A percentile compares a stretch with the other conserved stretches of the same genome.
Conservation (phyloP, 2,329 filamentous ascomycete genomes). For the Talaromyces piceae region DNA sequence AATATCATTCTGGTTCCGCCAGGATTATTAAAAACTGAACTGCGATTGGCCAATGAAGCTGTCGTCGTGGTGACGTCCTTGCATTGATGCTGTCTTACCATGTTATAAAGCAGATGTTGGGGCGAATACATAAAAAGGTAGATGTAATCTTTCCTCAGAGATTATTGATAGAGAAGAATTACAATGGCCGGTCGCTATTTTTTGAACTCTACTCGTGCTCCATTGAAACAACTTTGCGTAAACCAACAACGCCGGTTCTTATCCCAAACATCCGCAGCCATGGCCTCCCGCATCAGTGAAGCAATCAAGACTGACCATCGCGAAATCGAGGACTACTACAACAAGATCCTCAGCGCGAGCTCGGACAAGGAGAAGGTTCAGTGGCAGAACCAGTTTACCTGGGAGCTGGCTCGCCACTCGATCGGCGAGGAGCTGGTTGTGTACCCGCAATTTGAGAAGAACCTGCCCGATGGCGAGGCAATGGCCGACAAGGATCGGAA, state of each 20-base stretch:
- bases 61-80: too few relatives aligned
- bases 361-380: slow-evolving; percentile 36
- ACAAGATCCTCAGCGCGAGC: slow-evolving; percentile 36
- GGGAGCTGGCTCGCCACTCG: slow-evolving; percentile 47
- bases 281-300: slow-evolving; percentile 21
- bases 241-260: not conserved
- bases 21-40: too few relatives aligned
- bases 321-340: slow-evolving; percentile 36
- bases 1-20: too few relatives aligned
- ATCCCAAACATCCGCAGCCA: not conserved
- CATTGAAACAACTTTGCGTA: too few relatives aligned
- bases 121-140: too few relatives aligned
- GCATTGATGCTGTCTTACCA: too few relatives aligned
- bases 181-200: too few relatives aligned
- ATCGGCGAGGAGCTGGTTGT: slow-evolving; percentile 48
- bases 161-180: too few relatives aligned
- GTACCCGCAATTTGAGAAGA: slow-evolving; percentile 48
- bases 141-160: too few relatives aligned
- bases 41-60: too few relatives aligned
- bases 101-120: too few relatives aligned
- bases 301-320: slow-evolving; percentile 37
- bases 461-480: slow-evolving; percentile 37
- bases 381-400: slow-evolving; percentile 46
- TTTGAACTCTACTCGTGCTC: too few relatives aligned
- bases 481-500: slow-evolving; percentile 43